Conservation (phyloP, 768 basidiomycete genomes). For the Suillus ampliporus region DNA sequence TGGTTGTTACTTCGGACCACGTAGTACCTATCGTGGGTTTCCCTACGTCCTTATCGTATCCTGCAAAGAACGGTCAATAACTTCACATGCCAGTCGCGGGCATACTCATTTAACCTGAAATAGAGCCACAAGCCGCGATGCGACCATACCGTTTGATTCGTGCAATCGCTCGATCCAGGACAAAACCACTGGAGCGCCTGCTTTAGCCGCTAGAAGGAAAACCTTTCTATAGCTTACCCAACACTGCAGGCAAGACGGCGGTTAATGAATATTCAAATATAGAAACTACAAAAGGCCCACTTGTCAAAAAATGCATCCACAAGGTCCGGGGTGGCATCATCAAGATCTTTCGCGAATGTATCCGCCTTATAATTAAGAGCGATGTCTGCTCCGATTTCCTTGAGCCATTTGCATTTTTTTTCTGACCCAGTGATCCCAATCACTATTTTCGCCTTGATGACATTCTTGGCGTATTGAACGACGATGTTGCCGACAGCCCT, state of each 20-base stretch:
- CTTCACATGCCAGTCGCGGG: too few relatives aligned
- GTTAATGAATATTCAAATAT: not conserved
- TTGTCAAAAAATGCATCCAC: slow-evolving; percentile 1
- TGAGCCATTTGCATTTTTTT: not conserved
- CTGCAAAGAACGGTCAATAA: not conserved
- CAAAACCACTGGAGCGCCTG: not conserved
- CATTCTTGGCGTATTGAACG: not conserved
- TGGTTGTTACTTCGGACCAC: not conserved
- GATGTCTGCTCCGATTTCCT: not conserved
- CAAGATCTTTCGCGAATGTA: not conserved
- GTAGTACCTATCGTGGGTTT: not conserved
- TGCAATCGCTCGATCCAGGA: not conserved
- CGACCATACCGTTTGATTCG: not conserved
- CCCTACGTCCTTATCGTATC: not conserved
- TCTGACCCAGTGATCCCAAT: not conserved
- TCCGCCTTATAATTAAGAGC: not conserved
- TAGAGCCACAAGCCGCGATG: not conserved
- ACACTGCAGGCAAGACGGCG: not conserved
- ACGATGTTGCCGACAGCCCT: not conserved
- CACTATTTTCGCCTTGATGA: not conserved
- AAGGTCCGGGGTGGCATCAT: not conserved
- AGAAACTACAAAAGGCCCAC: not conserved
- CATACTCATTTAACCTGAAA: not conserved
- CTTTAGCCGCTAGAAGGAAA: not conserved
- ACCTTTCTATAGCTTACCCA: not conserved